phyloP scores from a whole-genome alignment of 495 filamentous ascomycete genomes.

The Diplogelasinospora grovesii region DNA sequence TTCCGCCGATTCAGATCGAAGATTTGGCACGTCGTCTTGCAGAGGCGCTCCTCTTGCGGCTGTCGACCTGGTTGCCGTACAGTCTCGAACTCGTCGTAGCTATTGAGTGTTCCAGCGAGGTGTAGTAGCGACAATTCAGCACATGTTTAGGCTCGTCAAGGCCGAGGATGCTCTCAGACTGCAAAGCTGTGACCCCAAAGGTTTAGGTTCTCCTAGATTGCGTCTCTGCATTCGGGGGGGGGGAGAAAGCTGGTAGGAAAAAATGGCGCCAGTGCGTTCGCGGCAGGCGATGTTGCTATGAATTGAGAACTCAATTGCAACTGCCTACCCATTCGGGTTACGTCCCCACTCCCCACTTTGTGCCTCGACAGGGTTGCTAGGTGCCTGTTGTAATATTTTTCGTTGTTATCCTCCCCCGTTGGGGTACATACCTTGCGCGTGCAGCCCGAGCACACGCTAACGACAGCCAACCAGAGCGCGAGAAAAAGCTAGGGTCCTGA shows the following conservation, averaged over 20 bases:
- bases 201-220: conserved; percentile 1
- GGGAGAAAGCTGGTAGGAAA: too few species aligned
- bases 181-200: conserved; percentile 7
- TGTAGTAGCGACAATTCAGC: too few species aligned
- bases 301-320: neutral
- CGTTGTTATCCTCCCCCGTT: conserved; percentile 19
- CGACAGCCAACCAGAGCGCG: conserved; percentile 11
- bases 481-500: too few species aligned
- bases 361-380: conserved; percentile 10
- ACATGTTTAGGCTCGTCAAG: too few species aligned
- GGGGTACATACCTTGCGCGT: conserved; percentile 11
- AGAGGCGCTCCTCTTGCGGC: too few species aligned
- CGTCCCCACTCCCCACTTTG: neutral
- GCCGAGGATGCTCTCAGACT: conserved; percentile 10
- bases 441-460: conserved; percentile 12
- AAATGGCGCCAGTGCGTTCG: too few species aligned
- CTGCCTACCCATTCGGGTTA: conserved; percentile 1
- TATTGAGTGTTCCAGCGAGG: too few species aligned
- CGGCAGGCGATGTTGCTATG: neutral
- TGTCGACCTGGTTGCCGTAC: too few species aligned
- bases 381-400: conserved; percentile 26
- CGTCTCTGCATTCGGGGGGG: too few species aligned
- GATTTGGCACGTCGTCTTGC: too few species aligned
- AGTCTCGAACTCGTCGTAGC: too few species aligned
- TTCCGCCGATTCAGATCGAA: too few species aligned